Percentiles rank a stretch among this genome's conserved stretches.
Evolutionary conservation across 2,329 filamentous ascomycete species (phyloP).

Genomic region (Epicoccum nigrum): DNA sequence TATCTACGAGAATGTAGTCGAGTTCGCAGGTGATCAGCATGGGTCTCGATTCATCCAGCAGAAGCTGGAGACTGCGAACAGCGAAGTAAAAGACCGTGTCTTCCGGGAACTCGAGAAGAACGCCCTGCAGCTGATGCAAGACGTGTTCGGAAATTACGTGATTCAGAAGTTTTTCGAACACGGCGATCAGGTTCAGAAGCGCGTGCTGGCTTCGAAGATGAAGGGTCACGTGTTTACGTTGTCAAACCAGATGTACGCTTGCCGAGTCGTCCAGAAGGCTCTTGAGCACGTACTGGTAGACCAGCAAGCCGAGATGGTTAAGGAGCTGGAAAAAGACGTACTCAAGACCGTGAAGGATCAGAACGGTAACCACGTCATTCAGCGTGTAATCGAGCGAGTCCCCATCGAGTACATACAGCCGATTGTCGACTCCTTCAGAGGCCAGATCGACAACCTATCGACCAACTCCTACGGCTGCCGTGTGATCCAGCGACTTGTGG

Average conservation of each 20-base stretch:
- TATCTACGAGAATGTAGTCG: conserved; percentile 85
- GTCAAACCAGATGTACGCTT: conserved; percentile 89
- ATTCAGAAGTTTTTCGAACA: conserved; percentile 98
- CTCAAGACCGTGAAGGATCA: conserved; percentile 80
- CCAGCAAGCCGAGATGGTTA: conserved; percentile 82
- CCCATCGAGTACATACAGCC: conserved; percentile 81
- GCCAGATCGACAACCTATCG: conserved; percentile 75
- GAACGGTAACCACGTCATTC: conserved; percentile 96
- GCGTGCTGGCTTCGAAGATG: conserved; percentile 83
- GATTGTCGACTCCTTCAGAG: conserved; percentile 80
- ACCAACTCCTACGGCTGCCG: conserved; percentile 87
- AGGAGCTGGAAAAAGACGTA: conserved; percentile 79
- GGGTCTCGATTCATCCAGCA: conserved; percentile 95
- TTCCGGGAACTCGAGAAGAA: conserved; percentile 88
- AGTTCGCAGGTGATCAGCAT: conserved; percentile 95
- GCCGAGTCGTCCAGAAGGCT: conserved; percentile 94
- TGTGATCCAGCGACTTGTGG: conserved; percentile 90
- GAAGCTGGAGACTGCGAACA: conserved; percentile 90
- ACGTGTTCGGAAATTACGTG: conserved; percentile 98
- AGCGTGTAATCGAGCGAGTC: conserved; percentile 86
- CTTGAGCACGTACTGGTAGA: conserved; percentile 90
- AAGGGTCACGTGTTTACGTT: conserved; percentile 80
- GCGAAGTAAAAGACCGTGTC: conserved; percentile 90
- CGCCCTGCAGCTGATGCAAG: conserved; percentile 86
- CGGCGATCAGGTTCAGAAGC: conserved; percentile 92